phyloP scores from a whole-genome alignment of 2,329 filamentous ascomycete species.

The Colletotrichum cereale region DNA sequence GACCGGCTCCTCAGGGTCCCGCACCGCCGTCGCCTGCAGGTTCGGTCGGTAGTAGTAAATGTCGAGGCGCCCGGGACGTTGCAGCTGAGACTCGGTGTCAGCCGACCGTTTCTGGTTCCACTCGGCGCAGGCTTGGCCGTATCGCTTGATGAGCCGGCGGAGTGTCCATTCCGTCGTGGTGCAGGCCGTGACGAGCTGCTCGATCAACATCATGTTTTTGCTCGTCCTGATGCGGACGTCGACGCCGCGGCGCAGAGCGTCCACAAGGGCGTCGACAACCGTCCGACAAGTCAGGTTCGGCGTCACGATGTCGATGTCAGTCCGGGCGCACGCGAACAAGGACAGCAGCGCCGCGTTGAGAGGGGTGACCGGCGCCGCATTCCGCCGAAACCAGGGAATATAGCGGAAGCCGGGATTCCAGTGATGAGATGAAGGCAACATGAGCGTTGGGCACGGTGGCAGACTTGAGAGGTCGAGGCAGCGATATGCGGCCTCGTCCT shows the following conservation, averaged over 20 bases:
- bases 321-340: slow-evolving; percentile 69
- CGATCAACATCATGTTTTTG: slow-evolving; percentile 78
- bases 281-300: slow-evolving; percentile 81
- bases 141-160: slow-evolving; percentile 67
- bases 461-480: slow-evolving; percentile 35
- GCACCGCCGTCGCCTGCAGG: slow-evolving; percentile 44
- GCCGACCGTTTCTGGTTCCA: slow-evolving; percentile 31
- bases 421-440: slow-evolving; percentile 82
- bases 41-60: slow-evolving; percentile 69
- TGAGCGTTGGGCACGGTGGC: slow-evolving; percentile 63
- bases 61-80: slow-evolving; percentile 62
- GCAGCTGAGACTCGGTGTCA: slow-evolving; percentile 58
- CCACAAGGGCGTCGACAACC: slow-evolving; percentile 71
- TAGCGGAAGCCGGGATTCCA: slow-evolving; percentile 74
- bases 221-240: slow-evolving; percentile 77
- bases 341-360: slow-evolving; percentile 75
- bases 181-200: slow-evolving; percentile 84
- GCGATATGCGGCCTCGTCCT: slow-evolving; percentile 33
- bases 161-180: slow-evolving; percentile 79
- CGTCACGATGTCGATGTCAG: slow-evolving; percentile 76
- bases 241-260: slow-evolving; percentile 74
- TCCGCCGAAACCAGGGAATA: slow-evolving; percentile 65
- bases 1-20: slow-evolving; percentile 68
- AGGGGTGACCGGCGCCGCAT: slow-evolving; percentile 70
- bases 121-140: slow-evolving; percentile 52